Percentiles rank a stretch among this genome's conserved stretches.
These are phyloP conservation scores for Phytomonas francai DNA, from an alignment of 208 protist genomes.

Conservation along the genomic window DNA sequence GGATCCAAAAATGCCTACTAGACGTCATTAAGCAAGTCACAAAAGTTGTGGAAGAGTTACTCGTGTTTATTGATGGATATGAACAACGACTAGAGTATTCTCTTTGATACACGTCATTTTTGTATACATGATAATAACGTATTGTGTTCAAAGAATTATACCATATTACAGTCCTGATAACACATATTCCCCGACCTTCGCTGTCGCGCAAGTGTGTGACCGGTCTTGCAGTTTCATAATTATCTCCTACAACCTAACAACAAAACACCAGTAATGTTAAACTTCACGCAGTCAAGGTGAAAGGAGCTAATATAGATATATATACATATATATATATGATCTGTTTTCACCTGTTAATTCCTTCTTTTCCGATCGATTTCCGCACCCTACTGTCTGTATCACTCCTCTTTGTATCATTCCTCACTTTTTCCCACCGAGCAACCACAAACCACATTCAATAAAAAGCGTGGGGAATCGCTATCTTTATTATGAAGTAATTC, in stretches of 20 bases:
- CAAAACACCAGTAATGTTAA: not conserved
- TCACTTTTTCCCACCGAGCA: not conserved
- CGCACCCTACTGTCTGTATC: not conserved
- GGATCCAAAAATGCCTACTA: conserved; percentile 39
- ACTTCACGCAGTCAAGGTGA: not conserved
- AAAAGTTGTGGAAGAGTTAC: conserved; percentile 53
- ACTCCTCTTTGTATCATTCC: not conserved
- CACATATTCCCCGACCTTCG: not conserved
- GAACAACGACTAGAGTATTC: conserved; percentile 21
- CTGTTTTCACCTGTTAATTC: not conserved
- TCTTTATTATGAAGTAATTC: not conserved
- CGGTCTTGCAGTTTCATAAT: not conserved
- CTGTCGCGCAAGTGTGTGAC: not conserved
- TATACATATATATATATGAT: not conserved
- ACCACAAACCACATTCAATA: not conserved
- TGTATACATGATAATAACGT: not conserved
- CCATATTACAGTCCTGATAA: not conserved
- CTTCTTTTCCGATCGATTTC: not conserved
- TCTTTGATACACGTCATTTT: not conserved
- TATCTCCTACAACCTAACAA: not conserved
- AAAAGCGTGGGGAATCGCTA: not conserved
- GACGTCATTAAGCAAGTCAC: conserved; percentile 54
- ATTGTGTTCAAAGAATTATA: not conserved
- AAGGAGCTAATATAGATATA: not conserved
- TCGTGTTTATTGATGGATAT: conserved; percentile 47